Conservation (phyloP, 257 asterid species). For the Solanum medicagineum region DNA sequence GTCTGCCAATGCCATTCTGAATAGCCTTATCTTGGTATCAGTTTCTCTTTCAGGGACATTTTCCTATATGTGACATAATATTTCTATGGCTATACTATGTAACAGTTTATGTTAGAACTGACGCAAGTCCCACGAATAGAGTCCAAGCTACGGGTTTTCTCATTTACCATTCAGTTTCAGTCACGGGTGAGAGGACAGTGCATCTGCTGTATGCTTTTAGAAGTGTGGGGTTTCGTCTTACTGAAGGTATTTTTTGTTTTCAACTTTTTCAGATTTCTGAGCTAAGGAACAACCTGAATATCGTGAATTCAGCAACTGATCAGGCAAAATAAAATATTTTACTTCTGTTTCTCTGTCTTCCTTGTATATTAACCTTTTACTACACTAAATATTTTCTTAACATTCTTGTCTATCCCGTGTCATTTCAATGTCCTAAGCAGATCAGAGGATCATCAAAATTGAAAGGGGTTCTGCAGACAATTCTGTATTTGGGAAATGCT, state of each 20-base stretch:
- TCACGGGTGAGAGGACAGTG: slow-evolving; percentile 41
- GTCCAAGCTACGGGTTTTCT: slow-evolving; percentile 64
- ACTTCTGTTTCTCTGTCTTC: background rate
- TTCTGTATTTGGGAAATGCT: slow-evolving; percentile 82
- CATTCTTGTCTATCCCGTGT: background rate
- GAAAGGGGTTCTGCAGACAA: slow-evolving; percentile 70
- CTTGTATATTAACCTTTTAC: background rate
- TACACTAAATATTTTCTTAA: background rate
- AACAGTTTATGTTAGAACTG: slow-evolving; percentile 80
- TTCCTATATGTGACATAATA: background rate
- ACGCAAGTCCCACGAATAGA: slow-evolving; percentile 79
- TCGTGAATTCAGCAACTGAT: slow-evolving; percentile 56
- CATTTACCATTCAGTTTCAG: slow-evolving; percentile 53
- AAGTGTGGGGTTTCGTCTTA: background rate
- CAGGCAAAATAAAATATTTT: slow-evolving; percentile 37
- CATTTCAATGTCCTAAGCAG: slow-evolving; percentile 20
- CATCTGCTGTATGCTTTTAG: background rate
- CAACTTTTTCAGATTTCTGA: slow-evolving; percentile 43
- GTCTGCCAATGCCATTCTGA: slow-evolving; percentile 8
- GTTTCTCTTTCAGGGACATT: background rate
- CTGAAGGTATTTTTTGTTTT: background rate
- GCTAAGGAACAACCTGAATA: slow-evolving; percentile 38
- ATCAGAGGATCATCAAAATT: slow-evolving; percentile 66
- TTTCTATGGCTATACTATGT: background rate
- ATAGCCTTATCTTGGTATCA: background rate